Conservation (phyloP, 164 flowering plant genomes). For the Vitis rotundifolia region DNA sequence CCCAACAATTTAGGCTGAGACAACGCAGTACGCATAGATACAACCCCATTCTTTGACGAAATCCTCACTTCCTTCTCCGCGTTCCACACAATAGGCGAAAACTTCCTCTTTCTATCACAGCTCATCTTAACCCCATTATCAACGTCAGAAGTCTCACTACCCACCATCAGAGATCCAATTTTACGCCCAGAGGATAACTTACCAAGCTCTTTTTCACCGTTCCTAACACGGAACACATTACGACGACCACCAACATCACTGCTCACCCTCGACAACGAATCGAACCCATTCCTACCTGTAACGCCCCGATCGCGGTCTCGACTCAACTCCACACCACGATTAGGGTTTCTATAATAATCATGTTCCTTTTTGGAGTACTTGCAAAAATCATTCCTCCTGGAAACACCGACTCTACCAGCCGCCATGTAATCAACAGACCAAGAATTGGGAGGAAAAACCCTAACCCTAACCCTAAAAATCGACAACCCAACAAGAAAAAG, state of each 20-base stretch:
- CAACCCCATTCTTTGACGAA: slow-evolving; percentile 14
- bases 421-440: slow-evolving; percentile 32
- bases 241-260: background rate
- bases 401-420: slow-evolving; percentile 33
- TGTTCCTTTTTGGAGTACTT: slow-evolving; percentile 11
- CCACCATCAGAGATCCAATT: background rate
- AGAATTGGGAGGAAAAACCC: too few species aligned
- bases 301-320: background rate
- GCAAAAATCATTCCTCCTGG: slow-evolving; percentile 18
- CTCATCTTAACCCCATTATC: slow-evolving; percentile 16
- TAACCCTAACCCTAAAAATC: too few species aligned
- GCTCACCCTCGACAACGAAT: background rate
- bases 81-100: slow-evolving; percentile 53
- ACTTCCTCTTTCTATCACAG: slow-evolving; percentile 30
- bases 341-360: slow-evolving; percentile 5
- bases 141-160: background rate
- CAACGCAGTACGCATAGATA: background rate
- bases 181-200: background rate
- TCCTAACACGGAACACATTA: background rate
- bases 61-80: slow-evolving; percentile 20
- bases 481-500: too few species aligned
- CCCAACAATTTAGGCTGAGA: background rate
- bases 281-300: slow-evolving; percentile 4
- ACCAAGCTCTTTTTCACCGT: background rate
- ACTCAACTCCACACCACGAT: slow-evolving; percentile 1